Base-by-base conservation (phyloP, 148 eudicot genomes). In the Linanthus parryae region DNA sequence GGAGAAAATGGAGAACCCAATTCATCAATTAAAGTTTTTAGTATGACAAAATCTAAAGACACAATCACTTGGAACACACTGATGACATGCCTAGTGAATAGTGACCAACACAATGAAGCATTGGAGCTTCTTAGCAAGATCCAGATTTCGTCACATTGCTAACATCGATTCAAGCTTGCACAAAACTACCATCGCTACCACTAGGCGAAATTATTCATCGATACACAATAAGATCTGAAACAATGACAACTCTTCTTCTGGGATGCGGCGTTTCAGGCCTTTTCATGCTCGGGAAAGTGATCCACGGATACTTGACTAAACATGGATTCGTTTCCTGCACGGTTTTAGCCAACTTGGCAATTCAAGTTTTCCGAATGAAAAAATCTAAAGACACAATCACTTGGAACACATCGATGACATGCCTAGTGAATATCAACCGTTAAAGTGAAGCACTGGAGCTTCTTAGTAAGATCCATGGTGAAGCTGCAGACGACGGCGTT, bases 31-130 rank as follows among this genome's bases (percentile, higher is more conserved):
- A 71, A 72, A 28, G 72, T 79, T 55, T 47, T 34, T 7, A 59
- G 46, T 40, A 79, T 75, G 85, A 78, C 75, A 78, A 79, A 24
- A 72, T 57, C 54, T n/a, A n/a, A n/a, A n/a, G 85, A 75, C 46
- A 64, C 63, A 18, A 70, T 80, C 44, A 40, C 76, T 23, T 73
- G 86, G 79, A 80, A 70, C 39, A 69, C 86, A 18, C 66, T 67
- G 66, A 67, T 80, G n/a, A n/a, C n/a, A n/a, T n/a, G 21, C 30
- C 50, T 35, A 63, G 75, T 54, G 62, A 48, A 20, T 31, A 48
- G 54, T 67, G 70, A 18, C 40, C 59, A 13, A 64, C 57, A 38
- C 69, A 62, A 53, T 63, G 24, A 44, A 16, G 85, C 81, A 13
- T 59, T 76, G 1, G 60, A 70, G 22, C 57, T 30, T 38, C 76